Evolutionary conservation across 306 rosid species (phyloP).

Genomic region (Cyamopsis tetragonoloba): DNA sequence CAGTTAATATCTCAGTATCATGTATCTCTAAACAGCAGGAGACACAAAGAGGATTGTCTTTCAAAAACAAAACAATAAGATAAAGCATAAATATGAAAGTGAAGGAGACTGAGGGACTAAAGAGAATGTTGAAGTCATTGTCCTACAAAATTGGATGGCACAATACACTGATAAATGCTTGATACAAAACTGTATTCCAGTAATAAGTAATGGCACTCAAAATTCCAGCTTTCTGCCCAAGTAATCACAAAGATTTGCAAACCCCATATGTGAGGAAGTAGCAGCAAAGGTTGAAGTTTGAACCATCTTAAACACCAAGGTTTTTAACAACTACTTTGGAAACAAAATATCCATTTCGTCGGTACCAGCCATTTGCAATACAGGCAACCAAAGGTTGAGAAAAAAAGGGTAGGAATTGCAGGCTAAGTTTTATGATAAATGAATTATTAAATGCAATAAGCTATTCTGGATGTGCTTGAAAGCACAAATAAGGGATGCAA

Average conservation of each 20-base stretch:
- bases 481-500: not conserved
- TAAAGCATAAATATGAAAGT: not conserved
- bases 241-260: not conserved
- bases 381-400: not conserved
- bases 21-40: not conserved
- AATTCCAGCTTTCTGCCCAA: not conserved
- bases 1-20: not conserved
- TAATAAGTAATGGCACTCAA: not conserved
- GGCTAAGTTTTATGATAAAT: not conserved
- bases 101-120: not conserved
- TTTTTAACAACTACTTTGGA: not conserved
- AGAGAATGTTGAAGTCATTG: not conserved
- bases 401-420: not conserved
- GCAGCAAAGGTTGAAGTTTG: not conserved
- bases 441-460: not conserved
- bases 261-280: not conserved
- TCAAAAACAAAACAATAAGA: not conserved
- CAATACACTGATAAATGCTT: not conserved
- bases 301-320: slow-evolving; percentile 1
- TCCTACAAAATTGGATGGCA: not conserved
- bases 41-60: not conserved
- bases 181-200: not conserved
- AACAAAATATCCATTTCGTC: not conserved
- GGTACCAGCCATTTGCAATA: not conserved
- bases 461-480: slow-evolving; percentile 4